A percentile compares a stretch with the other conserved stretches of the same genome.
Evolutionary conservation across 1,284 basidiomycete genomes (phyloP).

Genomic region (Ustilago crameri): DNA sequence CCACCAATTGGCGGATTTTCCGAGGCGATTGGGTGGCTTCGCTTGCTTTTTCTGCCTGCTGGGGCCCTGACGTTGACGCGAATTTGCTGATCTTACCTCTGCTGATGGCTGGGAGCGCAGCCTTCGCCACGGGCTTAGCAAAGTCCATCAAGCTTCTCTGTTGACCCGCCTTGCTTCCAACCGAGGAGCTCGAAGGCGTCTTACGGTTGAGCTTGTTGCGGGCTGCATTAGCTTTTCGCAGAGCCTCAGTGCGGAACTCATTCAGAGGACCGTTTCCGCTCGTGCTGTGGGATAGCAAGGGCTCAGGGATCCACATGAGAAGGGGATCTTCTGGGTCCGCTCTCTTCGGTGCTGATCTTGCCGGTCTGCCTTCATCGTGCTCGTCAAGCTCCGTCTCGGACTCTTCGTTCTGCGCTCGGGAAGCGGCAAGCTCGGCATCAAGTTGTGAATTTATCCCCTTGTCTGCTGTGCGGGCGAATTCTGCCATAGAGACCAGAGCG

Average conservation of each 20-base stretch:
- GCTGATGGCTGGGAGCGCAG: conserved; percentile 3
- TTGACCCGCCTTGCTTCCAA: not conserved
- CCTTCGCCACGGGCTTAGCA: conserved; percentile 12
- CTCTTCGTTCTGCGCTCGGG: conserved; percentile 1
- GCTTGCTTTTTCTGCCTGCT: not conserved
- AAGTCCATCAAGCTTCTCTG: conserved; percentile 7
- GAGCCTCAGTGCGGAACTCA: conserved; percentile 6
- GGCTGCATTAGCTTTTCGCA: conserved; percentile 9
- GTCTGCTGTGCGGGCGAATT: conserved; percentile 5
- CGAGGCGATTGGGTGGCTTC: conserved; percentile 5
- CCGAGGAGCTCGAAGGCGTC: not conserved
- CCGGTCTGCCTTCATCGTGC: not conserved
- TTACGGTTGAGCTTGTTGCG: not conserved
- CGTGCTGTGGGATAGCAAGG: conserved; percentile 17
- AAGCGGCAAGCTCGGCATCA: conserved; percentile 16
- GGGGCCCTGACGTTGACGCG: not conserved
- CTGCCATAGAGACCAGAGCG: conserved; percentile 17
- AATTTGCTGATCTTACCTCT: not conserved
- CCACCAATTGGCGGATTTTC: conserved; percentile 5
- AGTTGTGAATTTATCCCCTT: conserved; percentile 15
- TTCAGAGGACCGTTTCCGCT: conserved; percentile 12
- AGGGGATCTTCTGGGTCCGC: conserved; percentile 12
- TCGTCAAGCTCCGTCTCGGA: conserved; percentile 7
- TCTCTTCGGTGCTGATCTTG: not conserved
- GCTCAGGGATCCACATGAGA: conserved; percentile 43